Conservation (phyloP, 441 rosid genomes). For the Lepidium campestre region DNA sequence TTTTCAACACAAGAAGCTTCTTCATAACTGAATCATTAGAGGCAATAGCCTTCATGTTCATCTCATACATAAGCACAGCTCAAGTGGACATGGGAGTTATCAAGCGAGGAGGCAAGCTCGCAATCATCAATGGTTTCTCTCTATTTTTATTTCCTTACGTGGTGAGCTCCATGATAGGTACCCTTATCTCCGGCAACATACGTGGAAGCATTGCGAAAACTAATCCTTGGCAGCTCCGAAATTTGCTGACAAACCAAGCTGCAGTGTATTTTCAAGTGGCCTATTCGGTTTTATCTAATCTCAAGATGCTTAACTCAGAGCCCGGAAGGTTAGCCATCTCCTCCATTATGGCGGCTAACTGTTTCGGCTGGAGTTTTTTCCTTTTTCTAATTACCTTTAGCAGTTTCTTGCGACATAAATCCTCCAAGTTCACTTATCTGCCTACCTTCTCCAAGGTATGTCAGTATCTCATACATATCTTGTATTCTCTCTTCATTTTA, state of each 20-base stretch:
- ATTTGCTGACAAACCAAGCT: conserved; percentile 9
- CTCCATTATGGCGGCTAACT: conserved; percentile 31
- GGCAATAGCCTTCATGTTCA: conserved; percentile 30
- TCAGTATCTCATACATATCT: background rate
- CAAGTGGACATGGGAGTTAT: conserved; percentile 26
- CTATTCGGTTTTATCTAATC: conserved; percentile 29
- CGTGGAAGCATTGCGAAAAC: background rate
- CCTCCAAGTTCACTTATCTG: background rate
- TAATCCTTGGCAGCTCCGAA: background rate
- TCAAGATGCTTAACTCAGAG: conserved; percentile 45
- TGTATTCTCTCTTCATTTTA: background rate
- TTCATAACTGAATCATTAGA: conserved; percentile 24
- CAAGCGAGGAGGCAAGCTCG: conserved; percentile 32
- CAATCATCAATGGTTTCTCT: conserved; percentile 32
- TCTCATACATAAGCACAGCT: conserved; percentile 29
- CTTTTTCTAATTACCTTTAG: background rate
- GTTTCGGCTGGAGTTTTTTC: conserved; percentile 6
- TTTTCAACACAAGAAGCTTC: conserved; percentile 24
- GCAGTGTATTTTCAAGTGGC: conserved; percentile 34
- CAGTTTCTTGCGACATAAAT: background rate
- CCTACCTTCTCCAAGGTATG: background rate
- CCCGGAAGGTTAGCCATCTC: conserved; percentile 41
- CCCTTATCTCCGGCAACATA: background rate
- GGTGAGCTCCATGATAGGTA: background rate
- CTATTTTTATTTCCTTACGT: conserved; percentile 26